Conservation (phyloP, 202 grass and related monocot genomes). For the Eragrostis tef region DNA sequence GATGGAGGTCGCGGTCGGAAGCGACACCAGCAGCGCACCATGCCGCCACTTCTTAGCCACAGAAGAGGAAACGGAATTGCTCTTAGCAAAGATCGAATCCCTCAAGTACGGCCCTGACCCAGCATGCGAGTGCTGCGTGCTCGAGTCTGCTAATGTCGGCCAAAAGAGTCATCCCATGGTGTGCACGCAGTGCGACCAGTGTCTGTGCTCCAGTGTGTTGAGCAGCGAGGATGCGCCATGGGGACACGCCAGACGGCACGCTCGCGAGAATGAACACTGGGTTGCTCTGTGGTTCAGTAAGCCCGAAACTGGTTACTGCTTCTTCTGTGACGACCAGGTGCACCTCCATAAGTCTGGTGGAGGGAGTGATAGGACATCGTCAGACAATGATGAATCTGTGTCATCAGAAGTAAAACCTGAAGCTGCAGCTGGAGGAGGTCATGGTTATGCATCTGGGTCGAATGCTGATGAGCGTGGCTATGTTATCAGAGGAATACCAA, state of each 20-base stretch:
- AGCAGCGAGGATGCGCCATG: background rate
- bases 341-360: background rate
- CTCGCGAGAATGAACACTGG: background rate
- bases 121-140: slow-evolving; percentile 45
- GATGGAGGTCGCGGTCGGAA: background rate
- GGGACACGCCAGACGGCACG: background rate
- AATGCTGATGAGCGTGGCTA: slow-evolving; percentile 22
- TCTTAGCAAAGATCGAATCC: slow-evolving; percentile 22
- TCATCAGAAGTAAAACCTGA: background rate
- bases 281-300: background rate
- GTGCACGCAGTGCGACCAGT: slow-evolving; percentile 57
- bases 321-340: background rate
- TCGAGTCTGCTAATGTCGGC: slow-evolving; percentile 14
- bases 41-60: background rate
- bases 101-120: background rate
- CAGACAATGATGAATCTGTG: background rate
- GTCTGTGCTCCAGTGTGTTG: background rate
- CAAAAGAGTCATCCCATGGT: slow-evolving; percentile 27
- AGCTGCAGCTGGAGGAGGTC: background rate
- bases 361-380: background rate
- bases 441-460: background rate
- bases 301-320: background rate
- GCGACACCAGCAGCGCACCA: background rate
- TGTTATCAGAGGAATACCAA: slow-evolving; percentile 62
- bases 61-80: background rate